Evolutionary conservation across 306 rosid genomes (phyloP).

Genomic region (Sphenostylis stenocarpa): DNA sequence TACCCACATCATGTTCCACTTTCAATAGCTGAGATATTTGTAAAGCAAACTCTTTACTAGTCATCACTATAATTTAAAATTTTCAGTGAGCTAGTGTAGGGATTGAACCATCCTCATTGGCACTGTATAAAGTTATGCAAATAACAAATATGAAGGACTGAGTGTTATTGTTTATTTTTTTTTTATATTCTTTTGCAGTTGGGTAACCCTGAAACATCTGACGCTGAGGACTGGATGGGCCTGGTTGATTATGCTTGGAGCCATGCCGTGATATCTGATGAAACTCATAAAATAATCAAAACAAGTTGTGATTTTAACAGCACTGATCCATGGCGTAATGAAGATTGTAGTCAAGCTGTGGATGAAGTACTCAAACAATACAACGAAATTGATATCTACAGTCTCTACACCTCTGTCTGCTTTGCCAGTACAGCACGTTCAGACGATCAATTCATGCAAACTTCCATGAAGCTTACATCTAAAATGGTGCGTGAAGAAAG

Average conservation of each 20-base stretch:
- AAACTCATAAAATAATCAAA: constrained; percentile 60
- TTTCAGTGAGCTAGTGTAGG: not conserved
- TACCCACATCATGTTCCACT: constrained; percentile 38
- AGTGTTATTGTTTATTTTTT: not conserved
- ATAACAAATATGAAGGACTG: constrained; percentile 15
- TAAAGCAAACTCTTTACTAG: constrained; percentile 23
- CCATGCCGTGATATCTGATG: constrained; percentile 91
- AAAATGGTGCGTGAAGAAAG: constrained; percentile 47
- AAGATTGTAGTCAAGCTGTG: constrained; percentile 57
- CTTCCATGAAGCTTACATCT: constrained; percentile 50
- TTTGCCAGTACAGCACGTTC: constrained; percentile 56
- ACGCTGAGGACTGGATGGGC: constrained; percentile 90
- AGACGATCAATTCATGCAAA: constrained; percentile 38
- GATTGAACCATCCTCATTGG: not conserved
- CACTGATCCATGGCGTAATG: constrained; percentile 72
- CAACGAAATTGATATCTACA: constrained; percentile 75
- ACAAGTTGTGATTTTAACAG: constrained; percentile 74
- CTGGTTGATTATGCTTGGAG: constrained; percentile 98
- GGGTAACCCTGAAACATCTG: constrained; percentile 91
- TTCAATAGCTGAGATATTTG: constrained; percentile 25
- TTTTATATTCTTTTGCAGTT: constrained; percentile 39
- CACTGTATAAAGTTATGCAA: constrained; percentile 10
- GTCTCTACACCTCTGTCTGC: constrained; percentile 85
- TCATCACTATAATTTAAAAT: not conserved
- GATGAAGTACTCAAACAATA: constrained; percentile 72